Percentiles rank a stretch among this genome's conserved stretches.
These are phyloP conservation scores for Salix dunnii DNA, from an alignment of 345 rosid species.

Conservation along the genomic window DNA sequence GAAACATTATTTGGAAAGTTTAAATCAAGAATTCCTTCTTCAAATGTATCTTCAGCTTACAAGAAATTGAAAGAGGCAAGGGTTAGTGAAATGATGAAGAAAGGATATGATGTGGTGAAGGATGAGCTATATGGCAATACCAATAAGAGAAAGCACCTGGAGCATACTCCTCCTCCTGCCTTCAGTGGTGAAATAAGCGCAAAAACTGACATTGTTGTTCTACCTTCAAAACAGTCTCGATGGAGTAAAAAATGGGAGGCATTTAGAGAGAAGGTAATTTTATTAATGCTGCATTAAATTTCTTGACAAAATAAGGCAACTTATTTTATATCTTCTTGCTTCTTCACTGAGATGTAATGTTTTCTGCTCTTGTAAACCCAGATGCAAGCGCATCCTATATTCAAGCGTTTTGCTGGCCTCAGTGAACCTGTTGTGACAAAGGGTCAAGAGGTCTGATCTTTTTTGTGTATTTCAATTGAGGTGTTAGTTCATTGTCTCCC, in stretches of 20 bases:
- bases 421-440: conserved; percentile 88
- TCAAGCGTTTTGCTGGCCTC: conserved; percentile 60
- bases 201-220: conserved; percentile 66
- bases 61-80: conserved; percentile 64
- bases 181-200: conserved; percentile 71
- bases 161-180: conserved; percentile 59
- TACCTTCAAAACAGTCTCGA: conserved; percentile 56
- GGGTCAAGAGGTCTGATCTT: conserved; percentile 73
- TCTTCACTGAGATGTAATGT: not conserved
- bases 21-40: conserved; percentile 60
- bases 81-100: conserved; percentile 71
- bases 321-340: not conserved
- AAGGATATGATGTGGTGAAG: conserved; percentile 81
- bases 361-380: conserved; percentile 19
- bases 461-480: not conserved
- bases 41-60: conserved; percentile 57
- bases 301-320: not conserved
- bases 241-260: conserved; percentile 82
- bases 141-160: conserved; percentile 74
- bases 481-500: not conserved
- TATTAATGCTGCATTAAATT: not conserved
- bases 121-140: conserved; percentile 73
- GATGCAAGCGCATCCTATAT: conserved; percentile 70
- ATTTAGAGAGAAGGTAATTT: conserved; percentile 56
- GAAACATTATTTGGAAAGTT: conserved; percentile 65